Evolutionary conservation across 2,329 filamentous ascomycete species (phyloP), one percentile per base, ranked within the genome.

Genomic region (Biscogniauxia marginata): DNA sequence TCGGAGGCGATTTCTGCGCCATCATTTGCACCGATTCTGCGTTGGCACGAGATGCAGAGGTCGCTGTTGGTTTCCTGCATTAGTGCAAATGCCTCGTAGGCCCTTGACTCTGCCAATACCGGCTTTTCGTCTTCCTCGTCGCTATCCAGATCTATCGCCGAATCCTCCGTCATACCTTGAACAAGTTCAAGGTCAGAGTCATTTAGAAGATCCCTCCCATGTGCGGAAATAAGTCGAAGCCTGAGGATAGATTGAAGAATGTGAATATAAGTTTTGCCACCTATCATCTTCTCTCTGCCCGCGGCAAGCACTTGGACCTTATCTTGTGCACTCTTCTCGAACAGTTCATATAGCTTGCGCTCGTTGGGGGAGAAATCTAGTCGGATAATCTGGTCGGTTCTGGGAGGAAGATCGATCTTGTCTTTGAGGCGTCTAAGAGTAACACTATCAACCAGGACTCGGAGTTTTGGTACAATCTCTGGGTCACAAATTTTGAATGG

Each of bases 401-500:
- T 85, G 20, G 82, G 79, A 1, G 91, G 90, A 2, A 99, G 78
- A 65, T 96, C 81, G 57, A 98, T 93, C 73, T 88, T 92, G 72
- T 98, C 91, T 73, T 98, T 98, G 30, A 95, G 80, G 20, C 95
- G 90, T 22, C 95, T 88, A 8, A 99, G 79, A 0, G 95, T 98
- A 63, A 99, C 89, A n/a, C 90, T 95, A 69, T 96, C 91, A 7
- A 99, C 93, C 0, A 99, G 83, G 9, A 97, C 81, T 24, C 93
- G 89, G 25, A 99, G 79, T 69, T 93, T 95, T 3, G 89, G 85
- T 1, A 98, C 81, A 49, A 96, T 92, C 45, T 90, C 87, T 0
- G 90, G 85, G 66, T 97, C 90, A 45, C 90, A 93, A 20, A 84
- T 83, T 73, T 96, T 96, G 78, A 97, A 96, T 0, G 92, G 92